Base-by-base conservation (phyloP, 257 asterid genomes). In the Jasminum sambac region DNA sequence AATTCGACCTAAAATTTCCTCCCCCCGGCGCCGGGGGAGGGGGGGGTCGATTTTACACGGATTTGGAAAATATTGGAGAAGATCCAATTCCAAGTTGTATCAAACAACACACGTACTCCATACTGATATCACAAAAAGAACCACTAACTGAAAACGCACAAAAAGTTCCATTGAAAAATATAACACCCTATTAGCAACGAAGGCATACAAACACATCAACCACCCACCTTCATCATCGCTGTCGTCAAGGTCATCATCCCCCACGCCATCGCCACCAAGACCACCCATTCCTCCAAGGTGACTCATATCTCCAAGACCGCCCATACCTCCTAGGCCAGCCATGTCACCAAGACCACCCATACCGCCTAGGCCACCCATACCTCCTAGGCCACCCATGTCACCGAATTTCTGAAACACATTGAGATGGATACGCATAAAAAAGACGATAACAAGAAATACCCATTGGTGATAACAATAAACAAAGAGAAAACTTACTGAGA, bases 211-310 rank as follows among this genome's bases (percentile, higher is more conserved):
- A 48, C 57, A 9, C 60, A 12, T 1, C 2, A 26, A 65, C 42
- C 14, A 55, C 16, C 46, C 57, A 92, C 98, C 98, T 86, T 90
- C 98, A 50, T 92, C 96, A 37, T 90, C 98, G 55, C 92, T 88
- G 38, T 86, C 94, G 9, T 91, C 98, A 58, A 82, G 81, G 74
- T 88, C 95, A 59, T 88, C 95, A 59, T 85, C 89, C n/a, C 89
- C 91, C 84, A 83, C 73, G 40, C 58, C 82, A 64, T 69, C 84
- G 42, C 80, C 89, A 0, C 84, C 86, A 79, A 84, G 55, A 19
- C 82, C 89, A 0, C 80, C 86, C 73, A 73, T 25, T 19, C 68
- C 63, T 0, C 64, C 79, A 39, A 75, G 10, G 50, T 60, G 76
- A 1, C 72, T 76, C 78, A 80, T 64, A 0, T 72, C 84, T 0